Evolutionary conservation across 768 basidiomycete species (phyloP).

Genomic region (Calocybe indica): DNA sequence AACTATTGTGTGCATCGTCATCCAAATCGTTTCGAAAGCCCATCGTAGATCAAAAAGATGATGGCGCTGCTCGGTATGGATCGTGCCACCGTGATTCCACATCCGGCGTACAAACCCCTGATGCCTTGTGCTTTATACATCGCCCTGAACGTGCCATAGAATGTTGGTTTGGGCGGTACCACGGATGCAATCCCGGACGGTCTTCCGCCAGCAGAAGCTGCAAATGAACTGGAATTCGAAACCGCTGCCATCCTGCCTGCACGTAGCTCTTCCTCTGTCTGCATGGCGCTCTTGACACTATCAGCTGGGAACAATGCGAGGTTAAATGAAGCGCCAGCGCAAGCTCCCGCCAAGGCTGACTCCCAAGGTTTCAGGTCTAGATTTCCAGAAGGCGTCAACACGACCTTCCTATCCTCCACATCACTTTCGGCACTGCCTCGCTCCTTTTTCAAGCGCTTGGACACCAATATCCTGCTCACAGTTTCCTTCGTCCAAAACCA

Average conservation of each 20-base stretch:
- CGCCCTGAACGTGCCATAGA: conserved; percentile 52
- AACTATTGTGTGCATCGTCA: conserved; percentile 2
- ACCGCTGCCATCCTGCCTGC: conserved; percentile 20
- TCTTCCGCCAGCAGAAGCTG: too few relatives aligned
- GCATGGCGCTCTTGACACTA: conserved; percentile 90
- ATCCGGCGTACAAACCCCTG: conserved; percentile 79
- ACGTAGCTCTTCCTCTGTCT: conserved; percentile 87
- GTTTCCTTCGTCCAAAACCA: conserved; percentile 92
- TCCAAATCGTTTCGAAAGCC: conserved; percentile 41
- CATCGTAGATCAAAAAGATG: conserved; percentile 88
- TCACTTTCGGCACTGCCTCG: too few relatives aligned
- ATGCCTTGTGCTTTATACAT: conserved; percentile 75
- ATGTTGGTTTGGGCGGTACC: conserved; percentile 33
- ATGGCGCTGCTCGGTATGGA: conserved; percentile 83
- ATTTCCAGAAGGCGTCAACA: conserved; percentile 26
- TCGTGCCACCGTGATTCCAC: conserved; percentile 80
- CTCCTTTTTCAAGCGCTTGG: conserved; percentile 29
- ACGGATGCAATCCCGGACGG: too few relatives aligned
- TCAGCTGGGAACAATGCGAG: conserved; percentile 93
- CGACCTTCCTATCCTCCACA: conserved; percentile 4
- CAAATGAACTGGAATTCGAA: neutral
- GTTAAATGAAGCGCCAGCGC: conserved; percentile 82
- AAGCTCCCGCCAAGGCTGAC: conserved; percentile 80
- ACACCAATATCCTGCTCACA: conserved; percentile 54
- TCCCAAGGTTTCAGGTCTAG: conserved; percentile 66